These are phyloP conservation scores for Colletotrichum sp. DNA, from an alignment of 2,329 filamentous ascomycete species.

Conservation along the genomic window DNA sequence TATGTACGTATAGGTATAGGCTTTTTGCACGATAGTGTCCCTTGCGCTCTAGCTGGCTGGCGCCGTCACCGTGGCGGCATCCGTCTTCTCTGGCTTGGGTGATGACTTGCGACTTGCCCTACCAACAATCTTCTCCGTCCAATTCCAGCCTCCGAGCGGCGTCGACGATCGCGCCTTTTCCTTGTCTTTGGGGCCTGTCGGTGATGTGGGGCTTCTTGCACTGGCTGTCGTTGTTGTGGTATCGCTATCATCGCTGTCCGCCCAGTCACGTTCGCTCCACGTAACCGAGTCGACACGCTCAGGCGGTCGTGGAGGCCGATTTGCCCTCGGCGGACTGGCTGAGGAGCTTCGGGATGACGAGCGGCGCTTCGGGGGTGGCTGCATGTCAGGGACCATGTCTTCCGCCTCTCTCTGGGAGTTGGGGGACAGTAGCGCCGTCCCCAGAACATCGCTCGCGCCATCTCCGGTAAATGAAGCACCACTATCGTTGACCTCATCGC, in stretches of 20 bases:
- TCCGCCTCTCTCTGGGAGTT: slow-evolving; percentile 38
- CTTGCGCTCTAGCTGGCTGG: neutral
- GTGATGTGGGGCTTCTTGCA: neutral
- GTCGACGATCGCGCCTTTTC: slow-evolving; percentile 21
- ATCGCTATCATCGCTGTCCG: slow-evolving; percentile 57
- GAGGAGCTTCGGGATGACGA: slow-evolving; percentile 12
- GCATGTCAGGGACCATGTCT: slow-evolving; percentile 53
- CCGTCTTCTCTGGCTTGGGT: neutral
- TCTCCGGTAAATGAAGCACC: slow-evolving; percentile 20
- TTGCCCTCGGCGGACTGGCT: slow-evolving; percentile 10
- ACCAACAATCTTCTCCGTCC: slow-evolving; percentile 61
- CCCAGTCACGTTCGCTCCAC: slow-evolving; percentile 72
- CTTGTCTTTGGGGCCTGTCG: slow-evolving; percentile 25
- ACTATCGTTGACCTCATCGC: slow-evolving; percentile 64
- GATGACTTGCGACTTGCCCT: slow-evolving; percentile 28
- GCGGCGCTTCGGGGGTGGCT: slow-evolving; percentile 23
- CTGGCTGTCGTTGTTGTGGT: slow-evolving; percentile 22
- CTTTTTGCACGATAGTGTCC: neutral
- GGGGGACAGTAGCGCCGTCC: slow-evolving; percentile 29
- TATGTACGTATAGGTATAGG: neutral
- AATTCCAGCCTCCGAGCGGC: slow-evolving; percentile 48
- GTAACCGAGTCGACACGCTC: slow-evolving; percentile 55
- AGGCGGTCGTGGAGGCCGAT: neutral
- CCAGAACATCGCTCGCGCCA: slow-evolving; percentile 23
- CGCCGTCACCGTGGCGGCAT: neutral